Base-by-base conservation (phyloP, 768 basidiomycete species). In the Calocybe indica region DNA sequence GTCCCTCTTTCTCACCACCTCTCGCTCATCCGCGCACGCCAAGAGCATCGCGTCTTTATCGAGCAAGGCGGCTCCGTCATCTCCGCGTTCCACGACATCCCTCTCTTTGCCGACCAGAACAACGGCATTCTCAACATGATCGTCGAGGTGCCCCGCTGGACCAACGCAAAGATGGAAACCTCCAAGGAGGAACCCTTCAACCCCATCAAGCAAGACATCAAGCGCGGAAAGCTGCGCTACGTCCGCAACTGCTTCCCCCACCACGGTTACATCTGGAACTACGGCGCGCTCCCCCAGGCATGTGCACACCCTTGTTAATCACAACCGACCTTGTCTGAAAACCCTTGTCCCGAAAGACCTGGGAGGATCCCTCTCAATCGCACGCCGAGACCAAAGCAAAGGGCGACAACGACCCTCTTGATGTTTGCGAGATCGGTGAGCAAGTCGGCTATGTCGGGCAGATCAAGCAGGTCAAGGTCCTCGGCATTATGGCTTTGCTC, bases 181-280 rank as follows among this genome's bases (percentile, higher is more conserved):
- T 95, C 80, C 70, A 99, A 96, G 71, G 93, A 96, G 61, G 95
- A 98, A 68, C 46, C 81, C n/a, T 92, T 98, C 83, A 99, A 99
- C 74, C 96, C 96, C 60, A 97, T 99, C 86, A 95, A 96, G 69
- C 96, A 99, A 74, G 95, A 98, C 67, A 85, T 89, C 68, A 98
- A 96, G 75, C 92, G 91, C 72, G 92, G 92, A 60, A 90, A 88
- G 62, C 73, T 98, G 67, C 89, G 96, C 60, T 98, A 78, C 70
- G 96, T 99, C 57, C 87, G 96, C 72, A 98, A 98, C 80, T 98
- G 96, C 72, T 99, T 99, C 88, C 96, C 96, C 58, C 96, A 99
- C 76, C 94, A 98, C 65, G 95, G 96, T 34, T 94, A 97, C 78
- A 93, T 99, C 76, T 99, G 96, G 96, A 99, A 99, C 79, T 99